Conservation (phyloP, 2,329 filamentous ascomycete species). For the Aureobasidium mangrovei region DNA sequence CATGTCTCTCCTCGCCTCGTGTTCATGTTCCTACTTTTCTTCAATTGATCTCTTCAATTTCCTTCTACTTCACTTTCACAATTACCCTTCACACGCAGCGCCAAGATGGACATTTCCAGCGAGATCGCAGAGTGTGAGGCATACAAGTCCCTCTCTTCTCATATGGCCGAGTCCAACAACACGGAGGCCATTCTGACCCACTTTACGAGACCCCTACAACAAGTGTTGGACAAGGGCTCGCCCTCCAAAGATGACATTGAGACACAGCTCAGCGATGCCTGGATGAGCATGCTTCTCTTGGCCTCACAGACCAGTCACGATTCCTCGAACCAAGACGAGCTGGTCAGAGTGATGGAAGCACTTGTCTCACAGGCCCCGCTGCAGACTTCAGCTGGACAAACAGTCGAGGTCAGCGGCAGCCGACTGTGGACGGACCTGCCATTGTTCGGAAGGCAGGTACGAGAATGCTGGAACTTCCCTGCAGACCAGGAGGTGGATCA, state of each 20-base stretch:
- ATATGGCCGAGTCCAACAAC: neutral
- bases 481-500: neutral
- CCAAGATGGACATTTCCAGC: neutral
- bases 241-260: neutral
- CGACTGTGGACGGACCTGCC: neutral
- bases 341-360: neutral
- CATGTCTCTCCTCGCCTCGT: neutral
- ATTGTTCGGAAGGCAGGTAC: neutral
- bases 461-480: conserved; percentile 10
- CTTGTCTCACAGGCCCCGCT: neutral
- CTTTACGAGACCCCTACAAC: neutral
- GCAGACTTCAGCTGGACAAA: neutral
- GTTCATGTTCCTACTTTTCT: neutral
- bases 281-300: neutral
- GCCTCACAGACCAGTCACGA: neutral
- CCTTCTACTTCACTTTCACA: no score
- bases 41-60: neutral
- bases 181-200: neutral
- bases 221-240: neutral
- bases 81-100: no score
- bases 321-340: neutral
- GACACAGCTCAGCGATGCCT: neutral
- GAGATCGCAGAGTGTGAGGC: neutral
- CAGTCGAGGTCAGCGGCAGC: neutral
- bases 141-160: neutral